phyloP scores from a whole-genome alignment of 2,329 filamentous ascomycete species.

The Leptographium lundbergii region DNA sequence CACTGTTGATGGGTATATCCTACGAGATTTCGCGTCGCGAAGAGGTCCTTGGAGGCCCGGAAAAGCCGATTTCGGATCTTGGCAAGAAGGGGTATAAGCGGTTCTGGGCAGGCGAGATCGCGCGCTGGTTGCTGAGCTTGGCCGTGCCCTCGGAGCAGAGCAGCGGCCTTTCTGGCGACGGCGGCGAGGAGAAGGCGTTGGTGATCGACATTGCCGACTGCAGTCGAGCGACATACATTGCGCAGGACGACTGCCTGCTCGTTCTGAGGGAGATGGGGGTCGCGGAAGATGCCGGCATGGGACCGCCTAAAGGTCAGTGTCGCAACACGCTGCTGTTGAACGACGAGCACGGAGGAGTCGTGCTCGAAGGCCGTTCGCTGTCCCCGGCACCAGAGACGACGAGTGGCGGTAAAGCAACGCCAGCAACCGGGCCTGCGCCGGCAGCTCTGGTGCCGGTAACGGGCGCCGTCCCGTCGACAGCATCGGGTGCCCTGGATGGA shows the following conservation, averaged over 20 bases:
- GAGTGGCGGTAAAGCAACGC: background rate
- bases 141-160: conserved; percentile 16
- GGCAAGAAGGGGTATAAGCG: conserved; percentile 71
- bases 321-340: background rate
- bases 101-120: conserved; percentile 79
- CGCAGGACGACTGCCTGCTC: conserved; percentile 67
- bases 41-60: conserved; percentile 74
- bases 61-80: conserved; percentile 82
- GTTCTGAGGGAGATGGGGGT: conserved; percentile 73
- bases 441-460: conserved; percentile 4
- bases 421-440: background rate
- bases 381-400: background rate
- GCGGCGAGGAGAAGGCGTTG: conserved; percentile 22
- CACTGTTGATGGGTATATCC: conserved; percentile 80
- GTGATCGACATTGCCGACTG: conserved; percentile 58
- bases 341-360: background rate
- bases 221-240: conserved; percentile 69
- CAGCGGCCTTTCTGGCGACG: background rate
- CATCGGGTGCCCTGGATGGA: background rate
- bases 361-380: conserved; percentile 7
- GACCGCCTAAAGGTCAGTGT: conserved; percentile 18
- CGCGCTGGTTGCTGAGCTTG: conserved; percentile 47
- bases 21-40: conserved; percentile 86
- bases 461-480: conserved; percentile 4
- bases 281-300: conserved; percentile 42